These are phyloP conservation scores for Penicillium manginii DNA, from an alignment of 495 filamentous ascomycete genomes.

Conservation along the genomic window DNA sequence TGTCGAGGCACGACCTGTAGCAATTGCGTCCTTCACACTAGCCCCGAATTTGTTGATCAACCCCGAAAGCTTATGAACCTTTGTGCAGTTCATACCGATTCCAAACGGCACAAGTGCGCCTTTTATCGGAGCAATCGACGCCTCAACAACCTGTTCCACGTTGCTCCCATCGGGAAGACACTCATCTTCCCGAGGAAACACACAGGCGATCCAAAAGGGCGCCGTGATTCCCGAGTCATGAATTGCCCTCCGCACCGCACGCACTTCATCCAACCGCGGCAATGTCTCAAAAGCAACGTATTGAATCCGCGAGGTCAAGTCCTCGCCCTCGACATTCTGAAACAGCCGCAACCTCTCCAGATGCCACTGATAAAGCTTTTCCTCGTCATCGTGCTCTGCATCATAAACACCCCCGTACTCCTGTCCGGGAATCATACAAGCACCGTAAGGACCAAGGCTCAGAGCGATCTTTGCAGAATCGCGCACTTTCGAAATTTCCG, in stretches of 20 bases:
- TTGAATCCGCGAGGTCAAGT: conserved; percentile 38
- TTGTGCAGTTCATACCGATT: conserved; percentile 71
- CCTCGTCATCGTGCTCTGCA: conserved; percentile 41
- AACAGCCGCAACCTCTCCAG: conserved; percentile 55
- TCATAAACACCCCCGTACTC: conserved; percentile 69
- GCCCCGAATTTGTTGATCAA: conserved; percentile 52
- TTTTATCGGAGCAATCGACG: conserved; percentile 27
- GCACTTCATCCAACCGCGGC: conserved; percentile 59
- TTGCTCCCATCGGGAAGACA: conserved; percentile 43
- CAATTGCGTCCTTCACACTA: conserved; percentile 36
- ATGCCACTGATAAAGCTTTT: conserved; percentile 58
- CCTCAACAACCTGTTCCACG: conserved; percentile 32
- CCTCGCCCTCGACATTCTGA: conserved; percentile 28
- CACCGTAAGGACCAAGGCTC: conserved; percentile 66
- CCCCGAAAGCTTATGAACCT: conserved; percentile 52
- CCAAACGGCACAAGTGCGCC: conserved; percentile 54
- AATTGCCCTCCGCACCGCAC: conserved; percentile 57
- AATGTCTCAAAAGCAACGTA: conserved; percentile 70
- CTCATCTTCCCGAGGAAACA: conserved; percentile 60
- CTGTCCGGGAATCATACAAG: conserved; percentile 62
- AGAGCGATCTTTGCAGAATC: conserved; percentile 44
- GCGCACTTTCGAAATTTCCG: conserved; percentile 31
- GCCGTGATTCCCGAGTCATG: conserved; percentile 27
- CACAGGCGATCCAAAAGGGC: conserved; percentile 64
- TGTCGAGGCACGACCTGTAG: conserved; percentile 26